Evolutionary conservation across 106 monocot genomes (phyloP).

Genomic region (Chionographis japonica): DNA sequence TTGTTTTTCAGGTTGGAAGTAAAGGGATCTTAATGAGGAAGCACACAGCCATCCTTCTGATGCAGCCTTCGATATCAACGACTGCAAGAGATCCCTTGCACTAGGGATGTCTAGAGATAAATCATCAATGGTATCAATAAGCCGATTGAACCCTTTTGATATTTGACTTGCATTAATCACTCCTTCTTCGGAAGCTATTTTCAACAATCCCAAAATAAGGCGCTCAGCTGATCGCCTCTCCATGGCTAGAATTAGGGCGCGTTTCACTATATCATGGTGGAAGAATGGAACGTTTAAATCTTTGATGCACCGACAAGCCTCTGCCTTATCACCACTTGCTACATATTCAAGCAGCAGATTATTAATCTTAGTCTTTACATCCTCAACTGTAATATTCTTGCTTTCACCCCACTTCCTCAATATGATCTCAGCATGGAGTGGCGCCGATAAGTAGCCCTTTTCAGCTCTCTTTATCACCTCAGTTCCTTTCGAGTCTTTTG

Average conservation of each 20-base stretch:
- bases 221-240: constrained; percentile 37
- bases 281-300: constrained; percentile 63
- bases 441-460: constrained; percentile 64
- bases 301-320: constrained; percentile 70
- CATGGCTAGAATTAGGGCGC: constrained; percentile 55
- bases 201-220: constrained; percentile 48
- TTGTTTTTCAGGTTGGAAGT: constrained; percentile 10
- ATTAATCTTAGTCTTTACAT: constrained; percentile 46
- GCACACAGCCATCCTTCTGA: constrained; percentile 76
- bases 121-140: constrained; percentile 63
- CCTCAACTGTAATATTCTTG: constrained; percentile 55
- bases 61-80: constrained; percentile 52
- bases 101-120: constrained; percentile 59
- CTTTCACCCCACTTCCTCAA: constrained; percentile 65
- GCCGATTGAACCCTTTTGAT: constrained; percentile 64
- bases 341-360: constrained; percentile 55
- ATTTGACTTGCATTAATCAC: constrained; percentile 68
- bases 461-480: constrained; percentile 60
- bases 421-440: constrained; percentile 58
- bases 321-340: constrained; percentile 41
- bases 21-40: constrained; percentile 44
- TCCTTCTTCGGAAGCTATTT: constrained; percentile 44
- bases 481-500: constrained; percentile 49
- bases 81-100: constrained; percentile 44
- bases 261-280: constrained; percentile 78